These are phyloP conservation scores for Aspergillus incahuasiensis DNA, from an alignment of 495 filamentous ascomycete species.

Conservation along the genomic window DNA sequence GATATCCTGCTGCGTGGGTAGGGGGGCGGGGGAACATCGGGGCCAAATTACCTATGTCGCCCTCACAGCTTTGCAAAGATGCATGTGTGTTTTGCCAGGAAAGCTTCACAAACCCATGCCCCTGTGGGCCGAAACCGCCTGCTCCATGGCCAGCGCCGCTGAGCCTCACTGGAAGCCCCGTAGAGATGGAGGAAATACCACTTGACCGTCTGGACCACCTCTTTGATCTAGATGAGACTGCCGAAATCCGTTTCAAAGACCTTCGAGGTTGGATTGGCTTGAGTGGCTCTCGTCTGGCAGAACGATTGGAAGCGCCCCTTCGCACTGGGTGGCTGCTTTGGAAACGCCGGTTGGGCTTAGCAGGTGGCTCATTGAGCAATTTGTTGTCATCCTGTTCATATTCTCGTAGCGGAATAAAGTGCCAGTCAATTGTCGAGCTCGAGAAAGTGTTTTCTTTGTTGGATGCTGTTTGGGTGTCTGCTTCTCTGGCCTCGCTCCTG, in stretches of 20 bases:
- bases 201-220: constrained; percentile 43
- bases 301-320: constrained; percentile 27
- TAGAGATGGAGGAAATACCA: constrained; percentile 36
- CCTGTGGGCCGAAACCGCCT: constrained; percentile 44
- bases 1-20: constrained; percentile 26
- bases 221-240: constrained; percentile 37
- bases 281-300: constrained; percentile 35
- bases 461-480: constrained; percentile 14
- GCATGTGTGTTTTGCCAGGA: constrained; percentile 45
- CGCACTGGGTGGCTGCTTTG: constrained; percentile 31
- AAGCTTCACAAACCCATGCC: constrained; percentile 39
- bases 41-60: constrained; percentile 31
- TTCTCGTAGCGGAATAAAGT: constrained; percentile 26
- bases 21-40: constrained; percentile 40
- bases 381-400: constrained; percentile 26
- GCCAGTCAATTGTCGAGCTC: constrained; percentile 29
- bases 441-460: constrained; percentile 25
- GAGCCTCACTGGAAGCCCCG: constrained; percentile 36
- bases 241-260: constrained; percentile 39
- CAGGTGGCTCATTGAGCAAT: background rate
- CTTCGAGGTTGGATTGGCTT: constrained; percentile 37
- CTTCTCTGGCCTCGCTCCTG: constrained; percentile 24
- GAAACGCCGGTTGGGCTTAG: constrained; percentile 29
- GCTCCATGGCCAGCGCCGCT: constrained; percentile 48
- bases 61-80: constrained; percentile 39